phyloP scores from a whole-genome alignment of 31 red algal species.

The Endocladia muricata region DNA sequence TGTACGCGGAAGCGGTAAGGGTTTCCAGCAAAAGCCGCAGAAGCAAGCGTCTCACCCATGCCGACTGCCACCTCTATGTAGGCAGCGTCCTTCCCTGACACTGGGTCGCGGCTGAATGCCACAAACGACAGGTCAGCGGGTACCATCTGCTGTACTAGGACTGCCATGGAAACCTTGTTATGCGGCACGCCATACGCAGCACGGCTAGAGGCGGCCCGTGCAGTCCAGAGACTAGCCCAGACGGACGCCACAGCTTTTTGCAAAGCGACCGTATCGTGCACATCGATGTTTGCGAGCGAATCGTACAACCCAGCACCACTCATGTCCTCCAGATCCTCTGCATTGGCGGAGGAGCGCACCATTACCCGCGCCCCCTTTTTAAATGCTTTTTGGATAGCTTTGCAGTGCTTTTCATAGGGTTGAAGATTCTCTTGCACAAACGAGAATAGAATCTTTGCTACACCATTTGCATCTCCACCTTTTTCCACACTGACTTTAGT shows the following conservation, averaged over 20 bases:
- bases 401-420: constrained; percentile 9
- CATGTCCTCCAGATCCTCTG: constrained; percentile 73
- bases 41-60: constrained; percentile 83
- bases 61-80: constrained; percentile 83
- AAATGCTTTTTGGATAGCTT: constrained; percentile 20
- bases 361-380: constrained; percentile 30
- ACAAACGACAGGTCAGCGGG: constrained; percentile 58
- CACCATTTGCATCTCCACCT: neutral
- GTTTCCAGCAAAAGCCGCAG: constrained; percentile 29
- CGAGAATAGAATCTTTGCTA: neutral
- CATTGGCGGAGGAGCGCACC: constrained; percentile 74
- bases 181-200: constrained; percentile 42
- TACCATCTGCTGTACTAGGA: constrained; percentile 77
- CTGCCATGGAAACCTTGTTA: constrained; percentile 61
- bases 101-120: constrained; percentile 62
- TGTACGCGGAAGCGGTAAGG: constrained; percentile 62
- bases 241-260: constrained; percentile 40
- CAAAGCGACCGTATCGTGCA: constrained; percentile 4
- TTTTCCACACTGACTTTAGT: neutral
- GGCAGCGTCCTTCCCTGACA: constrained; percentile 4
- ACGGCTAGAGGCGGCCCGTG: constrained; percentile 48
- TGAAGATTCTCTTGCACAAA: constrained; percentile 20
- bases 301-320: constrained; percentile 81
- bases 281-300: constrained; percentile 55
- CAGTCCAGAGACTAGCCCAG: constrained; percentile 69